Evolutionary conservation across 2,329 filamentous ascomycete genomes (phyloP), one percentile per base, ranked within the genome.

Genomic region (Verticillium zaregamsianum): DNA sequence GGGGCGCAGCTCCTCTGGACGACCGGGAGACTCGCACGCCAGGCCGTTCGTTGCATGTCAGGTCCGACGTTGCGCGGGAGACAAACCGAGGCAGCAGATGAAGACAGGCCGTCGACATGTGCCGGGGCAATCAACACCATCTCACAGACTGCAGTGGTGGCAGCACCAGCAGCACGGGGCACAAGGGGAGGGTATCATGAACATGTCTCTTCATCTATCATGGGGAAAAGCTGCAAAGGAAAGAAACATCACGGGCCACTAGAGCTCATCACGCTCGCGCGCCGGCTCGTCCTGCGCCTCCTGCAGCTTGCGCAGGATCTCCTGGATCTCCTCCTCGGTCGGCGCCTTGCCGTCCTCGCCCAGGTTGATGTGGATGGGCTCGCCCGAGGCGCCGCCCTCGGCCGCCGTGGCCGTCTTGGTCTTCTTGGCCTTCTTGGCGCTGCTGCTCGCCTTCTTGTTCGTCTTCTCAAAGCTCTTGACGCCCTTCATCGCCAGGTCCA

Each of bases 401-500:
- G 73, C 79, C 32, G 76, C 71, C 65, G 73, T 76, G 68, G 77
- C 74, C 54, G 74, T 72, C 71, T 77, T 77, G 32, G 71, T 72
- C 68, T 78, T 76, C 61, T 76, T 73, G 59, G 72, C 71, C 73
- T 83, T 83, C 70, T 80, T 80, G 61, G 77, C 74, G 66, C 68
- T 72, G 39, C 68, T 72, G 55, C 63, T 73, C 66, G 73, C 73
- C 69, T 79, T 80, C 67, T 78, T 78, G 66, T 76, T 74, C 66
- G 75, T 76, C 66, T 75, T 76, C 68, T 83, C 82, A 59, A 82
- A 82, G 68, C 82, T 81, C 67, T 80, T 82, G 68, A 90, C 85
- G 61, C 85, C 85, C 79, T 87, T 90, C 79, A 89, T 85, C 60
- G 92, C 83, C 57, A 93, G 81, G 28, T 92, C 86, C 72, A 89